Base-by-base conservation (phyloP, 2,329 filamentous ascomycete species). In the Sclerotinia glacialis region DNA sequence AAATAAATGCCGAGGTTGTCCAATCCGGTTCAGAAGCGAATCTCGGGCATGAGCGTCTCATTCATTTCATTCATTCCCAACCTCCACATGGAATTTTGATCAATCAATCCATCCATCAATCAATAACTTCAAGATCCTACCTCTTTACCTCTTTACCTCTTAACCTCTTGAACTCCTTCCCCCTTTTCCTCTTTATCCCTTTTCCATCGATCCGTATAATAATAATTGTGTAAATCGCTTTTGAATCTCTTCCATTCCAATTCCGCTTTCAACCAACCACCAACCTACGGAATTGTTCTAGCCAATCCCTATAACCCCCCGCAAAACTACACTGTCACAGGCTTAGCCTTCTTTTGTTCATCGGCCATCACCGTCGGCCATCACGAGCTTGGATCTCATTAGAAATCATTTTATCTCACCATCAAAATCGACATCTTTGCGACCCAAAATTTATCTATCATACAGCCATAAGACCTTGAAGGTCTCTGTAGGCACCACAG, bases 1-100 rank as follows among this genome's bases (percentile, higher is more conserved):
- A 62, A 50, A 50, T 18, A 59, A 65, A 59, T 65, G 44, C 63
- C 63, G 53, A 59, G 63, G 63, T 40, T 40, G 37, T 64, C 23
- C 40, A 46, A 2, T 49, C 21, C 26, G 46, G 14, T 34, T 9
- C 28, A 58, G 42, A 56, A 56, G 42, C 42, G 40, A 28, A 40
- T 28, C 23, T 50, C 47, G 50, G 50, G 42, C 46, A 26, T 23
- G 28, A 52, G 23, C 47, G 52, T 55, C 52, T 34, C 34, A 47
- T 47, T 49, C 40, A 63, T 42, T 42, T 34, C n/a, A 34, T 37
- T 60, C 40, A 9, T 37, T 8, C 37, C 12, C 61, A 56, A 64
- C 61, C 49, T 46, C 49, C 50, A 46, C 37, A 9, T 21, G 58
- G n/a, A 60, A 60, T 60, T 37, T 16, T 31, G n/a, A 49, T 49